These are phyloP conservation scores for Entophlyctis luteolus DNA, from an alignment of 192 early-diverging fungal genomes.

Conservation along the genomic window DNA sequence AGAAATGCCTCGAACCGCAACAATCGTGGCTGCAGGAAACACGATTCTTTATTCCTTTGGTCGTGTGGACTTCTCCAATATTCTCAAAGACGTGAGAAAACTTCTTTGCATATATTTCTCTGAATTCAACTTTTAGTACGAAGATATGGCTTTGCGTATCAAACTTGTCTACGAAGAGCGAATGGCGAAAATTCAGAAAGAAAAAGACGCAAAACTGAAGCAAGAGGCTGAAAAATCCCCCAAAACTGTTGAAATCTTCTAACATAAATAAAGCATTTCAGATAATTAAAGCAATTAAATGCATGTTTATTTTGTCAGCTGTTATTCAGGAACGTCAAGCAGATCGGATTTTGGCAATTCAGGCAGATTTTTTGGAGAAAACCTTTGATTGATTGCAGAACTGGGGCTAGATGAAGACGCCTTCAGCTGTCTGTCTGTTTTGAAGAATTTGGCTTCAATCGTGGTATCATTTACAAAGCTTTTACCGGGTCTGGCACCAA, in stretches of 20 bases:
- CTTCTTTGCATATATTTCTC: not conserved
- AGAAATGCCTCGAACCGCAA: constrained; percentile 42
- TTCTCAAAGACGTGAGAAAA: constrained; percentile 29
- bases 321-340: too few species aligned
- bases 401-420: too few species aligned
- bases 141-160: constrained; percentile 40
- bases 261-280: too few species aligned
- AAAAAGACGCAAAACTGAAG: constrained; percentile 36
- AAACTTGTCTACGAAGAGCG: constrained; percentile 42
- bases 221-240: constrained; percentile 18
- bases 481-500: too few species aligned
- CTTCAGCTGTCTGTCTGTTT: too few species aligned
- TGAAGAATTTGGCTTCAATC: too few species aligned
- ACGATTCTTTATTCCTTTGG: constrained; percentile 36
- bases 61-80: constrained; percentile 30
- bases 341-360: constrained; percentile 24
- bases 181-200: constrained; percentile 40
- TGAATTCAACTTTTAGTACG: constrained; percentile 12
- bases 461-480: too few species aligned
- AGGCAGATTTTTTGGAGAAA: not conserved
- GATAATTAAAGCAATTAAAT: too few species aligned
- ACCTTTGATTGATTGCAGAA: constrained; percentile 9
- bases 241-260: too few species aligned
- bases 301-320: too few species aligned
- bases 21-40: constrained; percentile 32